Base-by-base conservation (phyloP, 768 basidiomycete species). In the Amanita muscaria region DNA sequence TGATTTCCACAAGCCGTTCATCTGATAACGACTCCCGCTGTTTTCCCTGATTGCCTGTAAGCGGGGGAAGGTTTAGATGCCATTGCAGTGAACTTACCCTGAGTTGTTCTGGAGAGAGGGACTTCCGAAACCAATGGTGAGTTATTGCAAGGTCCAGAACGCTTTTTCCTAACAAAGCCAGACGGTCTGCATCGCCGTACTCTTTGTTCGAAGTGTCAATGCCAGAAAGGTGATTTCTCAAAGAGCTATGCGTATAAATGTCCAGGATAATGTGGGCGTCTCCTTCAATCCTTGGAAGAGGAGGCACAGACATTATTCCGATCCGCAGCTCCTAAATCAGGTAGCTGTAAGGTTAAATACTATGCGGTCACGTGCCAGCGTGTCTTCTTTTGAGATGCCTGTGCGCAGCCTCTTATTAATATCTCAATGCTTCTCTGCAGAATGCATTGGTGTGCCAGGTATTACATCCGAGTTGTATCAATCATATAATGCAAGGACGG, bases 381-480 rank as follows among this genome's bases (percentile, higher is more conserved):
- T 12, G 27, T 12, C 27, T 29, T n/a, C n/a, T n/a, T n/a, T n/a
- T n/a, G n/a, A n/a, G n/a, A n/a, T n/a, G n/a, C 27, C 51, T 51
- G 15, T 9, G 44, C 44, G 29, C 51, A 52, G 40, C 66, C 88
- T 32, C 66, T 85, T 29, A 79, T 94, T 40, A 69, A 45, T 79
- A 78, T 56, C 52, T 91, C 23, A 83, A 87, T 56, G 67, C 80
- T 4, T 84, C 87, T 16, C 81, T 87, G 12, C 87, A 90, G 58
- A 72, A 90, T 19, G 85, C 81, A 6, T 73, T 80, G 32, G 67
- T 90, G 2, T 69, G 86, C 24, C 89, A 92, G 73, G 89, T 85
- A 50, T n/a, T 35, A 53, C 40, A 33, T 42, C 39, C 23, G 39
- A 22, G 40, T 34, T 31, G 9, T 9, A 29, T 15, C n/a, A n/a